Evolutionary conservation across 1,139 yeast species (phyloP).

Genomic region (Scheffersomyces lignicola): DNA sequence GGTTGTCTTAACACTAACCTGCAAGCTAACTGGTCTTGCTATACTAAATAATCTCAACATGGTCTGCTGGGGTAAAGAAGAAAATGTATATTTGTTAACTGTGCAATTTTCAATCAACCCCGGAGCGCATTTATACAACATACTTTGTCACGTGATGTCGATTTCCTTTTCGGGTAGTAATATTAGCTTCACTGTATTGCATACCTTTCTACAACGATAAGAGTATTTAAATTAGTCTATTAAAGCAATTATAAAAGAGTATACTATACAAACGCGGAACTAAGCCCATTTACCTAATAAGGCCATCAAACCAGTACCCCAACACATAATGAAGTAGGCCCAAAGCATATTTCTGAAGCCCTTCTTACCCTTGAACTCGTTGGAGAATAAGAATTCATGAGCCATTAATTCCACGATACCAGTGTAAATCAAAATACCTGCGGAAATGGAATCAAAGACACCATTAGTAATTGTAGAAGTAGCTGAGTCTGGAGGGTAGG

Average conservation of each 20-base stretch:
- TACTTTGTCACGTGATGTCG: no score
- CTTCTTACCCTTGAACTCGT: constrained; percentile 54
- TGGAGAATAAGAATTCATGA: constrained; percentile 76
- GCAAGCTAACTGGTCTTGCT: no score
- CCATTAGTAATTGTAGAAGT: constrained; percentile 73
- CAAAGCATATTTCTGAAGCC: constrained; percentile 41
- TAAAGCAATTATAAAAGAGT: constrained; percentile 2
- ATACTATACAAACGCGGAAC: constrained; percentile 8
- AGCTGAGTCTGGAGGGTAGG: constrained; percentile 62
- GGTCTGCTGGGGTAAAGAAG: no score
- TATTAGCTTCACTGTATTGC: no score
- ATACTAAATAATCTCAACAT: no score
- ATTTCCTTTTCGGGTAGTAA: no score
- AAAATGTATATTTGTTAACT: no score
- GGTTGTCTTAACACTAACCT: no score
- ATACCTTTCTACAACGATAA: no score
- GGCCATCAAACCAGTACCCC: constrained; percentile 85
- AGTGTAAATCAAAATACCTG: constrained; percentile 83
- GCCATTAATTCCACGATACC: constrained; percentile 89
- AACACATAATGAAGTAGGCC: constrained; percentile 49
- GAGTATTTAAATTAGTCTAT: background rate
- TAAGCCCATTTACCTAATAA: constrained; percentile 88
- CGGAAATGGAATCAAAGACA: constrained; percentile 75
- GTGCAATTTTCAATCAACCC: no score
- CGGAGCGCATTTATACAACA: no score